A percentile compares a stretch with the other conserved stretches of the same genome.
phyloP scores from a whole-genome alignment of 2,329 filamentous ascomycete genomes.

The Colletotrichum chlorophyti region DNA sequence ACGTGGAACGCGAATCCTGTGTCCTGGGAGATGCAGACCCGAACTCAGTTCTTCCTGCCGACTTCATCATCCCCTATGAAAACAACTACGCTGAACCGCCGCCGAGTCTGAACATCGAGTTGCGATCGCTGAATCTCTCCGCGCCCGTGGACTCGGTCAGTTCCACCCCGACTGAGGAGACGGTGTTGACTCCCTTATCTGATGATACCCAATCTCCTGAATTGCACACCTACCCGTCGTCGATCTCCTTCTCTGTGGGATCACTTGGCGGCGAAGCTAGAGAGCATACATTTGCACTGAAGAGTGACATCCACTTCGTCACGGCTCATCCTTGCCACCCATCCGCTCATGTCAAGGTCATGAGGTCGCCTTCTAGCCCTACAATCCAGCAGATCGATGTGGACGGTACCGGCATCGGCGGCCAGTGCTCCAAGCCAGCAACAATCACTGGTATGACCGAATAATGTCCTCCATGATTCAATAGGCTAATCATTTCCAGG shows the following conservation, averaged over 20 bases:
- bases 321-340: slow-evolving; percentile 71
- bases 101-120: slow-evolving; percentile 54
- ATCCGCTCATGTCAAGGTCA: slow-evolving; percentile 61
- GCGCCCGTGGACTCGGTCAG: slow-evolving; percentile 50
- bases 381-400: slow-evolving; percentile 65
- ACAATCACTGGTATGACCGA: slow-evolving; percentile 52
- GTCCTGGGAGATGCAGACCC: slow-evolving; percentile 65
- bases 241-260: slow-evolving; percentile 46
- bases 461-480: slow-evolving; percentile 27
- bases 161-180: slow-evolving; percentile 51
- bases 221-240: slow-evolving; percentile 47
- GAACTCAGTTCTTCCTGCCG: slow-evolving; percentile 61
- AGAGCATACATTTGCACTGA: slow-evolving; percentile 52
- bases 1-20: slow-evolving; percentile 65
- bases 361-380: slow-evolving; percentile 66
- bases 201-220: slow-evolving; percentile 39
- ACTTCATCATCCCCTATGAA: slow-evolving; percentile 68
- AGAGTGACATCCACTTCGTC: slow-evolving; percentile 68
- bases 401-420: slow-evolving; percentile 49
- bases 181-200: slow-evolving; percentile 44
- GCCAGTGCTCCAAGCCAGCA: slow-evolving; percentile 53
- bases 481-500: slow-evolving; percentile 43
- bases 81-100: slow-evolving; percentile 57
- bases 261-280: slow-evolving; percentile 47
- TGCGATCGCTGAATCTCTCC: slow-evolving; percentile 58